Evolutionary conservation across 2,329 filamentous ascomycete species (phyloP).

Genomic region (Ophioceras dolichostomum): DNA sequence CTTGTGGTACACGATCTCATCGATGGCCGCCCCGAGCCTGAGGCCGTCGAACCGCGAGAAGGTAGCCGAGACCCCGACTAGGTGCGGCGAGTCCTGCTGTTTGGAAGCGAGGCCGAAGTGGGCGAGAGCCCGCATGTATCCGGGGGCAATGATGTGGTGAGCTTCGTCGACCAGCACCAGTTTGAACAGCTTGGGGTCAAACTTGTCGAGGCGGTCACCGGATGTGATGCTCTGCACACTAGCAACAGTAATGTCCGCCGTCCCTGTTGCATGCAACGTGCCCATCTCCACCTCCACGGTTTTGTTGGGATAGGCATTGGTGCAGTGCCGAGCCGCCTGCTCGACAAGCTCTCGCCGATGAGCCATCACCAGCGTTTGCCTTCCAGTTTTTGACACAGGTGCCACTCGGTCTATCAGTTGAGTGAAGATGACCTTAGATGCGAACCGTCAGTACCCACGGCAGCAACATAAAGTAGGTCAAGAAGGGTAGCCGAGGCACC

Average conservation of each 20-base stretch:
- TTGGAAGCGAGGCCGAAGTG: conserved; percentile 57
- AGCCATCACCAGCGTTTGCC: conserved; percentile 79
- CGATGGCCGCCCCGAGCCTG: conserved; percentile 70
- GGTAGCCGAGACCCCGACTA: conserved; percentile 79
- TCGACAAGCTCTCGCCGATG: conserved; percentile 90
- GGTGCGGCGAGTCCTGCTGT: conserved; percentile 40
- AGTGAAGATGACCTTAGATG: conserved; percentile 77
- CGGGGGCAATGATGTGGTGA: conserved; percentile 83
- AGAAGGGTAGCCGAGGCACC: neutral
- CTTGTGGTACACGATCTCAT: conserved; percentile 94
- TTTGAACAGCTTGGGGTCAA: conserved; percentile 70
- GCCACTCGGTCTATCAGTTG: conserved; percentile 74
- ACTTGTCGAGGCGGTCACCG: conserved; percentile 66
- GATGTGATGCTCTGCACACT: conserved; percentile 79
- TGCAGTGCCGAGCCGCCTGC: conserved; percentile 81
- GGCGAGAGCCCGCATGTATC: conserved; percentile 63
- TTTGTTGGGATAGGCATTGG: conserved; percentile 65
- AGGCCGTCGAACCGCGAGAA: conserved; percentile 72
- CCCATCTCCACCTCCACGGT: conserved; percentile 89
- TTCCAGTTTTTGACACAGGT: conserved; percentile 40
- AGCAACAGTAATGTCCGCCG: conserved; percentile 85
- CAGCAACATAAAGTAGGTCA: too few relatives aligned
- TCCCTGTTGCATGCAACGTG: conserved; percentile 58
- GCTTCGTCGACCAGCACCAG: conserved; percentile 91
- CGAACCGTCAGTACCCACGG: neutral